Evolutionary conservation across 2,329 filamentous ascomycete species (phyloP).

Genomic region (Colletotrichum orchidophilum): DNA sequence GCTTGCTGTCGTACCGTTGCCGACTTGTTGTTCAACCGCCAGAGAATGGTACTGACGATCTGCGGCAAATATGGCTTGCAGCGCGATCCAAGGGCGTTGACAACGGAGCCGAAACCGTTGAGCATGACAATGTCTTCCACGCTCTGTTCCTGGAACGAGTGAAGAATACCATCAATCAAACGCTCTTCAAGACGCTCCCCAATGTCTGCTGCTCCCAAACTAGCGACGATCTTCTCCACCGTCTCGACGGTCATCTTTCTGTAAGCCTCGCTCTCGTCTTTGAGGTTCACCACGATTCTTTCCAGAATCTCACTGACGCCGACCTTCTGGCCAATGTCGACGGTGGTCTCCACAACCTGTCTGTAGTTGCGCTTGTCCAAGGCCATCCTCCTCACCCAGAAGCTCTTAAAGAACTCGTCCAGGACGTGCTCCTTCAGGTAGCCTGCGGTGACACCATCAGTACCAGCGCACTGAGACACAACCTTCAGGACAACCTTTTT

Average conservation of each 20-base stretch:
- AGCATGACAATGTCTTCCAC: constrained; percentile 96
- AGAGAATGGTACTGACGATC: constrained; percentile 96
- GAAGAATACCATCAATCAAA: constrained; percentile 92
- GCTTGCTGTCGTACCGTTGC: constrained; percentile 96
- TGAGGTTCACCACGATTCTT: constrained; percentile 91
- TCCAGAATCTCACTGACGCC: constrained; percentile 95
- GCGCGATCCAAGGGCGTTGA: constrained; percentile 91
- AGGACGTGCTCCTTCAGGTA: constrained; percentile 97
- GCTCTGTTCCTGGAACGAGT: constrained; percentile 97
- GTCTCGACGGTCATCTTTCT: constrained; percentile 99
- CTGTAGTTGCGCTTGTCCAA: constrained; percentile 97
- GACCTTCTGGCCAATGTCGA: constrained; percentile 97
- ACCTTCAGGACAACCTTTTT: constrained; percentile 99
- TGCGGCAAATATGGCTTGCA: constrained; percentile 98
- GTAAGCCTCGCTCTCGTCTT: constrained; percentile 97
- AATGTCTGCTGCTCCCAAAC: constrained; percentile 92
- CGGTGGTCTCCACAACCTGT: constrained; percentile 97
- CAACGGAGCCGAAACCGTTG: constrained; percentile 97
- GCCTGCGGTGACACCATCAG: constrained; percentile 91
- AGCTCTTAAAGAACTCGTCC: constrained; percentile 97
- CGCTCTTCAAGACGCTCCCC: constrained; percentile 92
- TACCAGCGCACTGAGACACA: constrained; percentile 93
- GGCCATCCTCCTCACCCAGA: constrained; percentile 98
- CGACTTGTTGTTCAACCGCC: constrained; percentile 97
- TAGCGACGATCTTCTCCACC: constrained; percentile 94